A percentile compares a stretch with the other conserved stretches of the same genome.
phyloP scores from a whole-genome alignment of 163 green algal genomes.

The Coccomyxa subellipsoidea region DNA sequence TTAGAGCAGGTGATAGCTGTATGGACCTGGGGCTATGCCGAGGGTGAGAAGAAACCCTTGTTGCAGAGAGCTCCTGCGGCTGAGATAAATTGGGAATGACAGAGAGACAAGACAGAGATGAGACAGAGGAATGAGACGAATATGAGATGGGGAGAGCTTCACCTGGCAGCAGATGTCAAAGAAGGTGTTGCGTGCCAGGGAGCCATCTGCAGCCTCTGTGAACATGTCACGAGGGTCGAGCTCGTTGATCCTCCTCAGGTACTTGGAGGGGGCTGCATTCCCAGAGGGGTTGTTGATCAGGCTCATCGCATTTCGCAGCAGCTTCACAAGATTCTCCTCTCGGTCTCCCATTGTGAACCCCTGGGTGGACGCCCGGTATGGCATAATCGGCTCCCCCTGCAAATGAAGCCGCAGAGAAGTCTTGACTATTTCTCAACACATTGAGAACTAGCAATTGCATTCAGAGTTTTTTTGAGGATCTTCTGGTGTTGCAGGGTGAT shows the following conservation, averaged over 20 bases:
- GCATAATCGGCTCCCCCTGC: neutral
- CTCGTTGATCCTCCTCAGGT: neutral
- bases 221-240: neutral
- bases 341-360: neutral
- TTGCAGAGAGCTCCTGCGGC: too few relatives aligned
- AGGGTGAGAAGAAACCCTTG: neutral
- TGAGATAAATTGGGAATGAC: too few relatives aligned
- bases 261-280: neutral
- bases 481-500: neutral
- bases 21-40: neutral
- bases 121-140: neutral
- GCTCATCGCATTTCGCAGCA: neutral
- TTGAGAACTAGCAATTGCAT: too few relatives aligned
- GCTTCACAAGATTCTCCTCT: neutral
- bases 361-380: neutral
- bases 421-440: too few relatives aligned
- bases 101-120: neutral
- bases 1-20: neutral
- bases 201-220: neutral
- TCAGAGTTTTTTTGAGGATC: too few relatives aligned
- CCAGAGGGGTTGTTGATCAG: neutral
- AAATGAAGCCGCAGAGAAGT: neutral
- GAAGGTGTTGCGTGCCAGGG: neutral
- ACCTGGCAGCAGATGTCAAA: conserved; percentile 11
- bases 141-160: neutral